Conservation (phyloP, 306 rosid genomes). For the Abrus pulchellus region DNA sequence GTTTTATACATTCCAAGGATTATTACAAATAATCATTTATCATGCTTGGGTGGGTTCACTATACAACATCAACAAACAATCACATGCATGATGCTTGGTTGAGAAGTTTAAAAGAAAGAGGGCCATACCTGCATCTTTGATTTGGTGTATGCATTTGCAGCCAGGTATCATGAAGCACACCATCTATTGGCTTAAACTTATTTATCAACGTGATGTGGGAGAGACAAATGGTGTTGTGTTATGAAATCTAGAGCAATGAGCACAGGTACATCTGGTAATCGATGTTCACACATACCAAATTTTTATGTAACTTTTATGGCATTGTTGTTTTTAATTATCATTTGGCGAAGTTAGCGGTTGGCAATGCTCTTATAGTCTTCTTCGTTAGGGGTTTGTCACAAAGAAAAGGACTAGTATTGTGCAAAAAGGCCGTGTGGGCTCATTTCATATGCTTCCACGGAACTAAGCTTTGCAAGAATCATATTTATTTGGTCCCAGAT, state of each 20-base stretch:
- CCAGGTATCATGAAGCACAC: neutral
- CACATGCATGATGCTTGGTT: slow-evolving; percentile 3
- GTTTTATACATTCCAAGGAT: too few species aligned
- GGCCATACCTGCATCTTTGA: too few species aligned
- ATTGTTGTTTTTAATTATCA: slow-evolving; percentile 6
- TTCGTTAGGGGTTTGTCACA: neutral
- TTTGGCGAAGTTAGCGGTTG: neutral
- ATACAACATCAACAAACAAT: neutral
- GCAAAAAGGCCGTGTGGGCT: slow-evolving; percentile 22
- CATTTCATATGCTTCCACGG: slow-evolving; percentile 8
- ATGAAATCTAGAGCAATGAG: neutral
- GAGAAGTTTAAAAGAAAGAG: neutral
- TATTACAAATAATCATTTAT: neutral
- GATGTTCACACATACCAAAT: neutral
- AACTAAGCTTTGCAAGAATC: slow-evolving; percentile 12
- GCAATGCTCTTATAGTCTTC: neutral
- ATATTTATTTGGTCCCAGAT: slow-evolving; percentile 43
- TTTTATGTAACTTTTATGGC: neutral
- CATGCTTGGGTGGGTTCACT: neutral
- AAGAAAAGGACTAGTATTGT: neutral
- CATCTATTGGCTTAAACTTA: neutral
- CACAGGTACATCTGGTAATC: neutral
- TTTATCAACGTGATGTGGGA: slow-evolving; percentile 1
- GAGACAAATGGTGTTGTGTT: neutral
- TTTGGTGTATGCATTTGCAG: neutral